Conservation (phyloP, 2,329 filamentous ascomycete genomes). For the Dendryphion nanum region DNA sequence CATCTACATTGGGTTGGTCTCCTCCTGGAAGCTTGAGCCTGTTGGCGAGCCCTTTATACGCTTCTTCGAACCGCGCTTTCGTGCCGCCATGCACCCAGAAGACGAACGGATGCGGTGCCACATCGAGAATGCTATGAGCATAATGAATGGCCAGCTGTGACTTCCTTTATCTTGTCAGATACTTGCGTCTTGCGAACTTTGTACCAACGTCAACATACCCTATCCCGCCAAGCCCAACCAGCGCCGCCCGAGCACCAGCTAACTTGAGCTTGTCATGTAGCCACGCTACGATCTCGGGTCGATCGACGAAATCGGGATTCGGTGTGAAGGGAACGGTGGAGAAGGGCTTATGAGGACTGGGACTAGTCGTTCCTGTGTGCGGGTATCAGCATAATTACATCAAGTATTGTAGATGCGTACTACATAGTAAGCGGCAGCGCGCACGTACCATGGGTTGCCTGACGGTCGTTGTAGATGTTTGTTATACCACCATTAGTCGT, state of each 20-base stretch:
- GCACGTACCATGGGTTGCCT: too few relatives aligned
- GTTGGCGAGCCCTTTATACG: slow-evolving; percentile 2
- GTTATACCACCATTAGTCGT: slow-evolving; percentile 4
- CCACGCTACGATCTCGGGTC: slow-evolving; percentile 17
- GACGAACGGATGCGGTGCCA: slow-evolving; percentile 1
- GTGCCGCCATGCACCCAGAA: slow-evolving; percentile 4
- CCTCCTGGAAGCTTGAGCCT: slow-evolving; percentile 1
- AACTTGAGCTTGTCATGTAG: slow-evolving; percentile 32
- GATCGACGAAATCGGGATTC: slow-evolving; percentile 29
- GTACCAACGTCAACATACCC: slow-evolving; percentile 1
- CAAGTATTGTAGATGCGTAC: slow-evolving; percentile 1
- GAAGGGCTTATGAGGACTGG: slow-evolving; percentile 18
- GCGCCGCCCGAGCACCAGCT: slow-evolving; percentile 22
- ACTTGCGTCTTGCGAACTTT: background rate
- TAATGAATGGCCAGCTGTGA: slow-evolving; percentile 3
- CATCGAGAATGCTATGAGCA: background rate
- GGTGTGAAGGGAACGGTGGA: slow-evolving; percentile 26
- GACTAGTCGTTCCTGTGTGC: background rate
- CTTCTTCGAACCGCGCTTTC: slow-evolving; percentile 5
- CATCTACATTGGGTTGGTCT: slow-evolving; percentile 4
- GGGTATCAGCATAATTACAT: background rate
- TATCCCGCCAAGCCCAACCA: slow-evolving; percentile 22
- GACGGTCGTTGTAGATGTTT: slow-evolving; percentile 5
- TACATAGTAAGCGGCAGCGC: slow-evolving; percentile 3
- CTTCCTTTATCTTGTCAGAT: background rate